Base-by-base conservation (phyloP, 1,284 basidiomycete genomes). In the Chalciporus piperatoides region DNA sequence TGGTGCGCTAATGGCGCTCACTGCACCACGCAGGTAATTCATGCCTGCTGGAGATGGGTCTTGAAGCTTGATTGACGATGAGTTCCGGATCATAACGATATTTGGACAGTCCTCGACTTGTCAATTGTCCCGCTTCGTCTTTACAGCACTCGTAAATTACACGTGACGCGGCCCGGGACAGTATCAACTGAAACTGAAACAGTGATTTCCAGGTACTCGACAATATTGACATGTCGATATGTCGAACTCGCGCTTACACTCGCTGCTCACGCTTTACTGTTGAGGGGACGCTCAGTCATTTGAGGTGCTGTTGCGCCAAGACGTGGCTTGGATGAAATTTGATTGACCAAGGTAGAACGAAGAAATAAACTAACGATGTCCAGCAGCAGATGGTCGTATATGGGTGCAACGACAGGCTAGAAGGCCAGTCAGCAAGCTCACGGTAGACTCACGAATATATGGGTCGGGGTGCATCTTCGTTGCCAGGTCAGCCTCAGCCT, bases 381-480 rank as follows among this genome's bases (percentile, higher is more conserved):
- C 67, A n/a, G 53, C 64, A 44, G 64, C 58, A 32, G 55, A 33
- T 69, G 64, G 41, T 65, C 64, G 41, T 69, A 66, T 49, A 66
- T 54, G 30, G 64, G 67, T 6, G 46, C 64, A 41, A 62, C 55
- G 41, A 49, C 50, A 41, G 55, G 56, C 53, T 62, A 36, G 14
- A 35, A 48, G 28, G 32, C 24, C 14, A 49, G 41, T 52, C 14
- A 50, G 46, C 27, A 28, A 24, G 17, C 38, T 47, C 19, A 39
- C 33, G 15, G 30, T 54, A 35, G 55, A 71, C 72, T 65, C 71
- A 97, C 94, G 74, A 69, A 88, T 86, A 71, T 94, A 93, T 44
- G 94, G 94, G 70, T 97, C 94, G 10, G 93, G 94, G 68, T 97
- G 94, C 56, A 74, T 74, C 60, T 72, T 79, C 27, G 70, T 70